These are phyloP conservation scores for Phaeodactylum tricornutum DNA, from an alignment of 108 stramenopile species.

Conservation along the genomic window DNA sequence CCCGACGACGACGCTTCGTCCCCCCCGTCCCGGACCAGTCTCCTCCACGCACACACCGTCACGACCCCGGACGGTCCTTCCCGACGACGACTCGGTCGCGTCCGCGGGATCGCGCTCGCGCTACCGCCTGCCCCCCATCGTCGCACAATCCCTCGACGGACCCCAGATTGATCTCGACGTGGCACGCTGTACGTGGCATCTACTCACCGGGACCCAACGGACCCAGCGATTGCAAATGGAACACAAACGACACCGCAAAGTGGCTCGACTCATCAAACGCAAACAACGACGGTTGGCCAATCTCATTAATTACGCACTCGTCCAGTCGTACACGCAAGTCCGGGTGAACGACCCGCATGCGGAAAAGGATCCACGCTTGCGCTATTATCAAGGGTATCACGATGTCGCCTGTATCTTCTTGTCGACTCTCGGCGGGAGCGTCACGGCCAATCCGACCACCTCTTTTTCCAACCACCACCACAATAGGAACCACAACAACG, in stretches of 20 bases:
- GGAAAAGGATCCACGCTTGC: conserved; percentile 27
- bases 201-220: conserved; percentile 60
- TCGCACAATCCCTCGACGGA: conserved; percentile 42
- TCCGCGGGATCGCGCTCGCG: neutral
- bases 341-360: too few species aligned
- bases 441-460: neutral
- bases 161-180: conserved; percentile 72
- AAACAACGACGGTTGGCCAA: conserved; percentile 70
- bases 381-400: conserved; percentile 87
- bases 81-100: neutral
- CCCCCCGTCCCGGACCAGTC: too few species aligned
- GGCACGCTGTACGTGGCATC: conserved; percentile 76
- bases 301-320: conserved; percentile 59
- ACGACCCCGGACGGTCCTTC: neutral
- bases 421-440: conserved; percentile 1
- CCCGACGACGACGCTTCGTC: too few species aligned
- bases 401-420: conserved; percentile 78
- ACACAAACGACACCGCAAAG: conserved; percentile 32
- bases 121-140: neutral
- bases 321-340: conserved; percentile 28
- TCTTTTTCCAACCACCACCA: neutral
- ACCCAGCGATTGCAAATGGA: conserved; percentile 43
- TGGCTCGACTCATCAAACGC: conserved; percentile 6
- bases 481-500: neutral
- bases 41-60: neutral